Evolutionary conservation across 495 filamentous ascomycete species (phyloP), one percentile per base, ranked within the genome.

Genomic region (Penicillium macrosclerotiorum): DNA sequence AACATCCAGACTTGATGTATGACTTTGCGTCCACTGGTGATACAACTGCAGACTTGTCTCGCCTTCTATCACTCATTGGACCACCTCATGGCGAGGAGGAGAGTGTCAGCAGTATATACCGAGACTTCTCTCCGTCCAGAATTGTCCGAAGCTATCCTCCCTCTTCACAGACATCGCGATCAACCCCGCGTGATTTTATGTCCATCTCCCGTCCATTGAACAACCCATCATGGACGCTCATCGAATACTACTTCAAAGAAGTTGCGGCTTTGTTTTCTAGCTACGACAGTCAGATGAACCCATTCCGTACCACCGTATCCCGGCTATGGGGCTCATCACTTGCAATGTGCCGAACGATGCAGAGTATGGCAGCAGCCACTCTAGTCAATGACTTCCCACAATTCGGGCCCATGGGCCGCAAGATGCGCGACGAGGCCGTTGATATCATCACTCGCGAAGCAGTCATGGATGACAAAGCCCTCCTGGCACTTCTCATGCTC

Each of bases 201-300:
- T 64, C 69, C 1, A 71, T 73, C 14, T 58, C 67, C 3, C 65
- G 62, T 17, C 51, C 65, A 1, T 30, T 73, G 43, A 71, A 76
- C 26, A 73, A 75, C 37, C 66, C 74, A 20, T 76, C 70, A 31
- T 77, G 73, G 56, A 76, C 77, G 8, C 62, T 81, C 4, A 74
- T 81, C 5, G 76, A 81, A 37, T 80, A 81, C 52, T 81, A 81
- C 42, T 81, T 81, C 63, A 77, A 76, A 49, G 76, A 81, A 40
- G 77, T 81, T 7, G 75, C 74, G 8, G 72, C 72, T 3, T 47
- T 81, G 14, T 81, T 79, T 51, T 81, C 78, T 8, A 79, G 73
- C 41, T 81, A 79, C 52, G 78, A 81, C 51, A 77, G 75, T 26
- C 67, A 74, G 24, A 71, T 80, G 59, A 81, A 81, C 54, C 78